Percentiles rank a stretch among this genome's conserved stretches.
These are phyloP conservation scores for Melampsora abietis-canadensis DNA, from an alignment of 1,284 basidiomycete species.

Conservation along the genomic window DNA sequence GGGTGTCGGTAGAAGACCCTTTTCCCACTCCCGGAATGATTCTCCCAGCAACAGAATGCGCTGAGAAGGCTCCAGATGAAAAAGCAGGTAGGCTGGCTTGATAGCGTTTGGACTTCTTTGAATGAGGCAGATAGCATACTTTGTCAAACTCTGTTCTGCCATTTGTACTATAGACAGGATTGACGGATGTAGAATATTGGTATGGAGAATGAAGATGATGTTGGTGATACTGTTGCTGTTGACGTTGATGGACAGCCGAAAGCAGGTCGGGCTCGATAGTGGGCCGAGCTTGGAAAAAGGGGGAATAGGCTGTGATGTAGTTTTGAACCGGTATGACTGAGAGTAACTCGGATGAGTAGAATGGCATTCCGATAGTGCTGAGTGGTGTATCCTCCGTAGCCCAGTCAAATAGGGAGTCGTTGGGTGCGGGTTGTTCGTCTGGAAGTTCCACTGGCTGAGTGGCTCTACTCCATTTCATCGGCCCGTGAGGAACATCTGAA, in stretches of 20 bases:
- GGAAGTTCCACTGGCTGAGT: constrained; percentile 74
- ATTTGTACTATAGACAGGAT: constrained; percentile 66
- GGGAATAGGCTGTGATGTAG: constrained; percentile 61
- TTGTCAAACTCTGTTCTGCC: constrained; percentile 63
- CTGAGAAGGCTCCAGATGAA: neutral
- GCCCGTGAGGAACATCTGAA: neutral
- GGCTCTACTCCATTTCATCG: constrained; percentile 86
- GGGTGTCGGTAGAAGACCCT: constrained; percentile 53
- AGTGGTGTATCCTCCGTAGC: constrained; percentile 73
- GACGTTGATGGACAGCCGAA: constrained; percentile 64
- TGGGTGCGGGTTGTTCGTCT: constrained; percentile 65
- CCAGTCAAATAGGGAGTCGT: constrained; percentile 68
- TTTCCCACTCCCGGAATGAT: constrained; percentile 63
- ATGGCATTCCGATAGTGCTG: constrained; percentile 83
- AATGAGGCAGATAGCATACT: constrained; percentile 33
- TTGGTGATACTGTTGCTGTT: constrained; percentile 69
- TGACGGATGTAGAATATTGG: constrained; percentile 85
- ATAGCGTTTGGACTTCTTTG: constrained; percentile 40
- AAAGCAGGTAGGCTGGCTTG: constrained; percentile 27
- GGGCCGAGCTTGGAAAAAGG: constrained; percentile 53
- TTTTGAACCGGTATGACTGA: constrained; percentile 63
- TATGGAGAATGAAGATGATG: constrained; percentile 71
- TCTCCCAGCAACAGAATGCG: constrained; percentile 7
- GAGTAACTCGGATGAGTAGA: constrained; percentile 72
- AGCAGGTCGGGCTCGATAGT: constrained; percentile 54